Conservation (phyloP, 768 basidiomycete genomes). For the Termitomyces sp. region DNA sequence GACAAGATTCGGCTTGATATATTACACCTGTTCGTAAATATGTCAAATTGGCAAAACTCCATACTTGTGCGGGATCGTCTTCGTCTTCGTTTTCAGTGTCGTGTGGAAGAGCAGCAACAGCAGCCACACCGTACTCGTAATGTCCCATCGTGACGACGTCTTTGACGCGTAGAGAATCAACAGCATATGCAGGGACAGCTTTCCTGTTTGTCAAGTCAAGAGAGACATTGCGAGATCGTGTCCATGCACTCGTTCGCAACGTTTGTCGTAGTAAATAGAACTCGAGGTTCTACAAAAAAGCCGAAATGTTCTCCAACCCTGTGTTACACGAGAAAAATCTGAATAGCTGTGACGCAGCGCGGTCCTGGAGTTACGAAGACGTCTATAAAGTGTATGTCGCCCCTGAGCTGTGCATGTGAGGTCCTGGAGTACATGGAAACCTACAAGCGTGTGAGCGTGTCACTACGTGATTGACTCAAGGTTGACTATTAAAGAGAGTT, state of each 20-base stretch:
- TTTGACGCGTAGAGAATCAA: conserved; percentile 29
- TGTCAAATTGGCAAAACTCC: conserved; percentile 35
- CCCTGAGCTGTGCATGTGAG: conserved; percentile 8
- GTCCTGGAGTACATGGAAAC: conserved; percentile 4
- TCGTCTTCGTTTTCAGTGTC: conserved; percentile 5
- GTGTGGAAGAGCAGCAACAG: conserved; percentile 20
- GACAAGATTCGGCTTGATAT: not conserved
- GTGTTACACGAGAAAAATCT: not conserved
- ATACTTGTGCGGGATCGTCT: conserved; percentile 29
- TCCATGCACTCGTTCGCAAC: conserved; percentile 35
- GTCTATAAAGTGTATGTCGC: not conserved
- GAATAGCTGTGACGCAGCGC: conserved; percentile 10
- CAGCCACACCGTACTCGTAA: conserved; percentile 39
- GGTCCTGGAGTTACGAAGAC: conserved; percentile 15
- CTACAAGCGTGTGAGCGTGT: too few relatives aligned
- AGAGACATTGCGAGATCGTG: conserved; percentile 26
- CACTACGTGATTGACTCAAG: too few relatives aligned
- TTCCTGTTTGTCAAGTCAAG: conserved; percentile 15
- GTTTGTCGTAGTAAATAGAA: conserved; percentile 32
- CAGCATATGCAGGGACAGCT: conserved; percentile 33
- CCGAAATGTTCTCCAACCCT: conserved; percentile 30
- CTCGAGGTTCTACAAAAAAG: conserved; percentile 33
- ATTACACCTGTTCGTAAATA: conserved; percentile 28
- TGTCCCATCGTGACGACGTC: conserved; percentile 40
- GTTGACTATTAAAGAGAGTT: not conserved